Evolutionary conservation across 441 rosid species (phyloP), one percentile per base, ranked within the genome.

Genomic region (Populus hybrid): DNA sequence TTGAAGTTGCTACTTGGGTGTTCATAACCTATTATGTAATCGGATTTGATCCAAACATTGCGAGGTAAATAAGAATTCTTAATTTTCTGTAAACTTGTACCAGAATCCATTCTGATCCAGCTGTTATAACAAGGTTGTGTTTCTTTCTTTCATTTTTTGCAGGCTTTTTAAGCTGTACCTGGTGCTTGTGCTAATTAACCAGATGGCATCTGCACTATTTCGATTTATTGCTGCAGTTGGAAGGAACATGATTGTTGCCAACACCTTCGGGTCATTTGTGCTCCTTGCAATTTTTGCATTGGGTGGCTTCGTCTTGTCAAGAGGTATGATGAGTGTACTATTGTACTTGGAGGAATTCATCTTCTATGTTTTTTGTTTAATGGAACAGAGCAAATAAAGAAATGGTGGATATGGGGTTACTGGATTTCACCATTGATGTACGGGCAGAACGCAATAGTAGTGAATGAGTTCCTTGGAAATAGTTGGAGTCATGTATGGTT

Each of bases 321-420:
- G 88, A 84, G 92, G 98, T 90, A 86, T 64, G 57, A 21, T 50
- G 35, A 59, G 34, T 32, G 34, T 32, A 32, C 34, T 32, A 32
- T 32, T 32, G 34, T 32, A 32, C 34, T 6, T 32, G 34, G 34
- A 32, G 34, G 34, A 32, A 32, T 32, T n/a, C 21, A 0, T 30
- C 9, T 11, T 8, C 18, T 7, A 18, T 3, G 10, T 42, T 10
- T 4, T 71, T 57, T 64, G 30, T 72, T 78, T 65, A 35, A 70
- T 70, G 38, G 46, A 6, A 57, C 86, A 91, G 95, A 90, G 9
- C 76, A 82, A 65, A 82, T 91, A 3, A 91, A 90, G 87, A 84
- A 86, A 76, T 94, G 98, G 98, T 91, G 94, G 97, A 79, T 82
- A 73, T 94, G 98, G 98, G 97, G 87, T 75, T 94, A 86, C 79